Percentiles rank a stretch among this genome's conserved stretches.
These are phyloP conservation scores for Fusarium sambucinum DNA, from an alignment of 2,329 filamentous ascomycete species.

Conservation along the genomic window DNA sequence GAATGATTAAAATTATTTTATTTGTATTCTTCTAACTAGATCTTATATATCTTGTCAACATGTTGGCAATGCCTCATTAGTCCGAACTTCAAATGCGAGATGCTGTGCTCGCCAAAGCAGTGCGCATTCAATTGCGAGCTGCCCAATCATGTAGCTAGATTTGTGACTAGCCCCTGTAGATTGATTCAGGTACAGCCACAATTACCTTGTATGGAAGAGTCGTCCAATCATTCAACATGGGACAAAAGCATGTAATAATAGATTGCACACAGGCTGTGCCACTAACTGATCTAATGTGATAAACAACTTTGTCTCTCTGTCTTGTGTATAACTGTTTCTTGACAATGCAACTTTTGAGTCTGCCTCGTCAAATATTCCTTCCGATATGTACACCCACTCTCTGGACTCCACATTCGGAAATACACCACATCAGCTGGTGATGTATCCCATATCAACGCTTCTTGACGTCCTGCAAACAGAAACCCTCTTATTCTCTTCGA, in stretches of 20 bases:
- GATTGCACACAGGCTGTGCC: background rate
- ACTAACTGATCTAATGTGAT: background rate
- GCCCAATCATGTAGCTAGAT: slow-evolving; percentile 17
- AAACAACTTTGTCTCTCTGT: background rate
- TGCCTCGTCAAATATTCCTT: background rate
- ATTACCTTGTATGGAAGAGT: background rate
- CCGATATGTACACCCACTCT: background rate
- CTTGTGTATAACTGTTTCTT: background rate
- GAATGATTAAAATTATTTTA: background rate
- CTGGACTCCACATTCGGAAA: background rate
- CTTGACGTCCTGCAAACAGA: background rate
- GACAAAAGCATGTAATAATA: background rate
- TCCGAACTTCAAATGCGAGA: slow-evolving; percentile 20
- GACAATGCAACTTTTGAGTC: background rate
- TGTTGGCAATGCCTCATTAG: slow-evolving; percentile 21
- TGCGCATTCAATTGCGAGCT: slow-evolving; percentile 38
- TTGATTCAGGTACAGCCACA: background rate
- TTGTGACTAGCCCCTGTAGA: background rate
- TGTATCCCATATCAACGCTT: background rate
- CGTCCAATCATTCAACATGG: background rate
- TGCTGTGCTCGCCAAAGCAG: slow-evolving; percentile 14
- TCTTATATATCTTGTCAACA: slow-evolving; percentile 22
- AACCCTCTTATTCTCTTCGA: slow-evolving; percentile 38
- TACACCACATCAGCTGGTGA: background rate
- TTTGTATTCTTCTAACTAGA: too few species aligned